Base-by-base conservation (phyloP, 2,329 filamentous ascomycete genomes). In the Aspergillus quadricinctus region DNA sequence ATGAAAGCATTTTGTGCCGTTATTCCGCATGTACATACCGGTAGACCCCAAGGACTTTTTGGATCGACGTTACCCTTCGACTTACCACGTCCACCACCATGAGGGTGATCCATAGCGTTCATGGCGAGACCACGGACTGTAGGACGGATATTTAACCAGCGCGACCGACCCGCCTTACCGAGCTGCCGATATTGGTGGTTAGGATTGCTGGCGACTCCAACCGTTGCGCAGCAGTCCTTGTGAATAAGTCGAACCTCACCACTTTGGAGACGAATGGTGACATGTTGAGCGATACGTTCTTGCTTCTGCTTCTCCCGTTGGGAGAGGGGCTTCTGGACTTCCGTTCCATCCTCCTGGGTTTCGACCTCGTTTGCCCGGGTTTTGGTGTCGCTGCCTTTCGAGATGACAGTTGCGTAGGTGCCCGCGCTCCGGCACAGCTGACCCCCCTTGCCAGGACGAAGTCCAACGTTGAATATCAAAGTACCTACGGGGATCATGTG, bases 31-130 rank as follows among this genome's bases (percentile, higher is more conserved):
- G 50, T 63, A 85, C 90, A 79, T 88, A 95, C 92, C 71, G 91
- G 93, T 72, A 86, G 88, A 73, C 95, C 94, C 94, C 95, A 99
- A 57, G 94, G 94, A 78, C 91, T 96, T 67, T 94, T 91, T 35
- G 95, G 94, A 72, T 96, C 83, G 59, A 92, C 86, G 72, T 97
- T 96, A 85, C 94, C 92, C 90, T 99, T 99, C 56, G 92, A 97
- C 80, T 99, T 99, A 80, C 94, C 94, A 82, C 95, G 86, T 77
- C 94, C 94, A 89, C 94, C 94, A 84, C 94, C 94, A 75, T 99
- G 94, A 70, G 94, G 94, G 82, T 99, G 94, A 71, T 99, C 94
- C 67, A 87, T 89, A 86, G 93, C 92, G 80, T 99, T 99, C 95
- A 99, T 99, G 61, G 95, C 94, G 67, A 97, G 79, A 88, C 94